Conservation (phyloP, 2,329 filamentous ascomycete species). For the Nannizziopsis arthrosporioides region DNA sequence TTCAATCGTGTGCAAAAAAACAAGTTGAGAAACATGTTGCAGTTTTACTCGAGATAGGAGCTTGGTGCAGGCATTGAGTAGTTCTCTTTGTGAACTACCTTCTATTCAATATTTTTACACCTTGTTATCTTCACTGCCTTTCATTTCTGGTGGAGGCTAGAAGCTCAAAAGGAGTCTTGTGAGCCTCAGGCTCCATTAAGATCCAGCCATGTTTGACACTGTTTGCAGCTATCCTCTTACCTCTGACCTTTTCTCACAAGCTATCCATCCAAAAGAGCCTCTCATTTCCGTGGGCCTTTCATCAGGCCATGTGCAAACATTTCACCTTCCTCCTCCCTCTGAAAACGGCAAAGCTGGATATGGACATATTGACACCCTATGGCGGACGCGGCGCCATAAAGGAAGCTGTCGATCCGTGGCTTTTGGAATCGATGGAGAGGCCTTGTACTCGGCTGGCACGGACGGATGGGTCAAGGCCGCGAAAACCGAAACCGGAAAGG, state of each 20-base stretch:
- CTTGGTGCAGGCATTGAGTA: too few species aligned
- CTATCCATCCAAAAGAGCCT: conserved; percentile 71
- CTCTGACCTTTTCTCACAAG: conserved; percentile 79
- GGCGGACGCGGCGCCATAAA: conserved; percentile 83
- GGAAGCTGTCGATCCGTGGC: conserved; percentile 76
- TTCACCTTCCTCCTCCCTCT: conserved; percentile 52
- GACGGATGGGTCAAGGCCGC: conserved; percentile 54
- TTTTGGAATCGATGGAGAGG: conserved; percentile 66
- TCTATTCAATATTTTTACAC: too few species aligned
- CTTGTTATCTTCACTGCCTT: not conserved
- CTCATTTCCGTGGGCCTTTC: conserved; percentile 77
- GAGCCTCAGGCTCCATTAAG: not conserved
- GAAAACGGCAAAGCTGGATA: conserved; percentile 49
- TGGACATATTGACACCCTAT: conserved; percentile 67
- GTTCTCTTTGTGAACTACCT: too few species aligned
- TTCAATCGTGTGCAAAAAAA: too few species aligned
- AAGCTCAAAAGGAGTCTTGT: not conserved
- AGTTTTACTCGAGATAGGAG: too few species aligned
- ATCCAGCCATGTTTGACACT: conserved; percentile 65
- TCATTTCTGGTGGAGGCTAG: not conserved
- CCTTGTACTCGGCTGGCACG: conserved; percentile 50
- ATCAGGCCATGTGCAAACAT: conserved; percentile 74
- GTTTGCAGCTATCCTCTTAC: conserved; percentile 78
- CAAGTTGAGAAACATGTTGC: too few species aligned
- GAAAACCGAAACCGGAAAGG: conserved; percentile 48